Evolutionary conservation across 345 rosid species (phyloP).

Genomic region (Trapa bicornis): DNA sequence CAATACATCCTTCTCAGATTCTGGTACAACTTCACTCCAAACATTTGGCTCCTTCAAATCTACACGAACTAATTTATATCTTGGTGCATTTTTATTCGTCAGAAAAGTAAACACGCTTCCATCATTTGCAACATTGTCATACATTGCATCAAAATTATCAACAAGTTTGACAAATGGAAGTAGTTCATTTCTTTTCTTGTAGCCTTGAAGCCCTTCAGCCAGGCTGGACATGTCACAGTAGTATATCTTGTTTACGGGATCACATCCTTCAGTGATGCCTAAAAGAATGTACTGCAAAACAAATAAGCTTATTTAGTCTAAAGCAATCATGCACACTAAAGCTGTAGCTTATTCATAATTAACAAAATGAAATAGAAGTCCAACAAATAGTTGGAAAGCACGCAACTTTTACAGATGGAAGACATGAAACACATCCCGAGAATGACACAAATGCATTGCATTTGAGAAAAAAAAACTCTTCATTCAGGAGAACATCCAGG

Average conservation of each 20-base stretch:
- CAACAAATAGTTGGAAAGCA: neutral
- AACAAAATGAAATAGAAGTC: neutral
- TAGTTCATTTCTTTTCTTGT: slow-evolving; percentile 25
- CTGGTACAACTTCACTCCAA: slow-evolving; percentile 69
- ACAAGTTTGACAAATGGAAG: slow-evolving; percentile 80
- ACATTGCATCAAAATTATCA: slow-evolving; percentile 56
- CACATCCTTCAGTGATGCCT: slow-evolving; percentile 42
- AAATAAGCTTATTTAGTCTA: slow-evolving; percentile 6
- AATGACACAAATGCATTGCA: neutral
- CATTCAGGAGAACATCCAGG: neutral
- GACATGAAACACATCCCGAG: neutral
- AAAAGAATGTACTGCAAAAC: slow-evolving; percentile 61
- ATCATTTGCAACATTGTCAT: slow-evolving; percentile 56
- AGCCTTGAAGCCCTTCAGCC: slow-evolving; percentile 54
- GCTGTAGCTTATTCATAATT: neutral
- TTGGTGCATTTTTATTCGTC: slow-evolving; percentile 79
- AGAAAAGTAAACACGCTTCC: slow-evolving; percentile 55
- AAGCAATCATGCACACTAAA: neutral
- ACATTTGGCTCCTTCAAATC: slow-evolving; percentile 60
- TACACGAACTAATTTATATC: slow-evolving; percentile 64
- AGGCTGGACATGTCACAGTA: slow-evolving; percentile 59
- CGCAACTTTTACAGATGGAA: neutral
- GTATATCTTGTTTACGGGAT: slow-evolving; percentile 73
- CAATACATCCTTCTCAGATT: slow-evolving; percentile 72
- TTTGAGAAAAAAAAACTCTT: neutral